Conservation (phyloP, 1,284 basidiomycete genomes). For the Leccinum holopus region DNA sequence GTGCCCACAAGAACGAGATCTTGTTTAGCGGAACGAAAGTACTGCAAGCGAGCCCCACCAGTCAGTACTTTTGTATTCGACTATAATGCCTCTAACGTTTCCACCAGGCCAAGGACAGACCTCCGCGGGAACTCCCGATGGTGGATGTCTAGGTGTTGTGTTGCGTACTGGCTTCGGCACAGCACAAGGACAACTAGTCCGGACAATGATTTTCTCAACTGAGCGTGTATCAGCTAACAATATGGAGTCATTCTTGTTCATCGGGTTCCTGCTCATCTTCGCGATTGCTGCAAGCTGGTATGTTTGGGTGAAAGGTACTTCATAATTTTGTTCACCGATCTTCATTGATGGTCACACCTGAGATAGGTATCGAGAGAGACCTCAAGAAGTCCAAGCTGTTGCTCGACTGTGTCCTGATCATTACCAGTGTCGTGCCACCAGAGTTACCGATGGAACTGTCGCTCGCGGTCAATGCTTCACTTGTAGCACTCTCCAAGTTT, state of each 20-base stretch:
- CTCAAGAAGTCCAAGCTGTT: constrained; percentile 92
- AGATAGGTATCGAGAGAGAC: constrained; percentile 74
- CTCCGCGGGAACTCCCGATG: constrained; percentile 74
- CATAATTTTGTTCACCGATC: not conserved
- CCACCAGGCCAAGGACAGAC: constrained; percentile 40
- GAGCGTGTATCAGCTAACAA: constrained; percentile 96
- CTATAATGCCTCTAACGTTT: not conserved
- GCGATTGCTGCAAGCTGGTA: constrained; percentile 95
- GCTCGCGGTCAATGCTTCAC: constrained; percentile 89
- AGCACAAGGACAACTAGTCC: constrained; percentile 90
- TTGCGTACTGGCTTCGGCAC: constrained; percentile 97
- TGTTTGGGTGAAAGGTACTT: constrained; percentile 88
- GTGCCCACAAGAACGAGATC: constrained; percentile 82
- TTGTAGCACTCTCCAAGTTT: constrained; percentile 91
- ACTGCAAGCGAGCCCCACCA: constrained; percentile 71
- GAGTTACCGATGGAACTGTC: constrained; percentile 96
- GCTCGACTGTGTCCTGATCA: constrained; percentile 90
- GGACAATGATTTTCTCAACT: constrained; percentile 97
- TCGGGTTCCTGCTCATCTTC: constrained; percentile 83
- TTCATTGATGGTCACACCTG: constrained; percentile 6
- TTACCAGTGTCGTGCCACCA: constrained; percentile 94
- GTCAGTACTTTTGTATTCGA: constrained; percentile 25
- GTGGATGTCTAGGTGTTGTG: constrained; percentile 87
- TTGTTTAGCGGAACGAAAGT: constrained; percentile 95
- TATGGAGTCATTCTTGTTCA: constrained; percentile 90